Percentiles rank a stretch among this genome's conserved stretches.
These are phyloP conservation scores for Ustilago trichophora DNA, from an alignment of 1,284 basidiomycete species.

Conservation along the genomic window DNA sequence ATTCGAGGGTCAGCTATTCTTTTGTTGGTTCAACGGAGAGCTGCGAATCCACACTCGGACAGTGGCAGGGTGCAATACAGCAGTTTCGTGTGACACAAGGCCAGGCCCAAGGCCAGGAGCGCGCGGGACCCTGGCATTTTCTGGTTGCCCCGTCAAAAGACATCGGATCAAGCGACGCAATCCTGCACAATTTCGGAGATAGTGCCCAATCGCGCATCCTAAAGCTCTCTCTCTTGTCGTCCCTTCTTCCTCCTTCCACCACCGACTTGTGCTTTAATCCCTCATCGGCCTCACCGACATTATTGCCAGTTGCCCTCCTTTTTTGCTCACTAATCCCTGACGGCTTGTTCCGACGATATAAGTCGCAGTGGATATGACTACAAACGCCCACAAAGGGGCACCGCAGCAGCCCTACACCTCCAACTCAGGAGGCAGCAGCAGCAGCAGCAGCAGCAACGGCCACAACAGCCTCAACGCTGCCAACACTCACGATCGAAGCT, in stretches of 20 bases:
- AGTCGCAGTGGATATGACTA: too few species aligned
- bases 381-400: not conserved
- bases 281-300: too few species aligned
- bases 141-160: too few species aligned
- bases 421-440: too few species aligned
- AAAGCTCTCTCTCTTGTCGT: conserved; percentile 11
- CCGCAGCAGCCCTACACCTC: too few species aligned
- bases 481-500: conserved; percentile 8
- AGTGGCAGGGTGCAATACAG: too few species aligned
- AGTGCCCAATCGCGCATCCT: conserved; percentile 4
- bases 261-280: too few species aligned
- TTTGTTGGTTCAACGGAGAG: too few species aligned
- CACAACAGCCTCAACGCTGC: not conserved
- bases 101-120: not conserved
- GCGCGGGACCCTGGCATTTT: not conserved
- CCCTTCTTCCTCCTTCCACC: conserved; percentile 2
- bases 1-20: too few species aligned
- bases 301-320: too few species aligned
- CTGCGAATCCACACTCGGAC: too few species aligned
- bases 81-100: not conserved
- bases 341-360: conserved; percentile 1
- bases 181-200: conserved; percentile 24
- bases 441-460: conserved; percentile 1
- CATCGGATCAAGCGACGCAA: conserved; percentile 10
- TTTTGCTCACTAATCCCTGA: not conserved